Evolutionary conservation across 768 basidiomycete species (phyloP).

Genomic region (Stropharia rugosoannulata): DNA sequence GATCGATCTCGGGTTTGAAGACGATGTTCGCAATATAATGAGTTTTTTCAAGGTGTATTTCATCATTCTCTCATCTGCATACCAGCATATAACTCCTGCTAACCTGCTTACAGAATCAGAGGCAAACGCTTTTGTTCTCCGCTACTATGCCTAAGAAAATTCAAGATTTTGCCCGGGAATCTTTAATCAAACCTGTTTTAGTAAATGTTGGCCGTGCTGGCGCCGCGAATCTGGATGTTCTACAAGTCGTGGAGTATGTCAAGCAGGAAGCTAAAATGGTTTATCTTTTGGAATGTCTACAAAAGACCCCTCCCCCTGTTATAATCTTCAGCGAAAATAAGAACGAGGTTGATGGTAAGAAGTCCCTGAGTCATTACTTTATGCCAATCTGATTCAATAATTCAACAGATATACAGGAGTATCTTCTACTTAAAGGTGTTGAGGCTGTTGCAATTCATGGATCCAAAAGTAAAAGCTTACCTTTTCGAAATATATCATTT

Average conservation of each 20-base stretch:
- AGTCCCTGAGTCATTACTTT: not conserved
- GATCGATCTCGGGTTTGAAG: conserved; percentile 99
- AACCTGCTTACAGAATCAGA: conserved; percentile 66
- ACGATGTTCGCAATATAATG: conserved; percentile 98
- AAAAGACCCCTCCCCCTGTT: conserved; percentile 97
- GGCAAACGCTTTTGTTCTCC: conserved; percentile 96
- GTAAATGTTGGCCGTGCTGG: conserved; percentile 99
- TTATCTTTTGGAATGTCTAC: conserved; percentile 93
- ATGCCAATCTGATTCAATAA: not conserved
- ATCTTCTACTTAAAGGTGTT: conserved; percentile 92
- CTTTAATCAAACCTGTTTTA: conserved; percentile 89
- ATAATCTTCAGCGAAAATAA: conserved; percentile 99
- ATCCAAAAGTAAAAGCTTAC: conserved; percentile 73
- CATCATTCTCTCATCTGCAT: not conserved
- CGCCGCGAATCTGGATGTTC: conserved; percentile 94
- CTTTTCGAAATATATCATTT: not conserved
- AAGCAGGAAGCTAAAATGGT: conserved; percentile 99
- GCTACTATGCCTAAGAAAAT: conserved; percentile 99
- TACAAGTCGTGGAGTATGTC: conserved; percentile 97
- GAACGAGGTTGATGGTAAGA: conserved; percentile 97
- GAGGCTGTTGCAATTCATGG: conserved; percentile 99
- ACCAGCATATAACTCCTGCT: conserved; percentile 3
- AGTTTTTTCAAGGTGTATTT: conserved; percentile 89
- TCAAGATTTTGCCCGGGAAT: conserved; percentile 97
- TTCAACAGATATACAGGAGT: conserved; percentile 92